Evolutionary conservation across 192 early-diverging fungal species (phyloP).

Genomic region (Chytriomyces sp.): DNA sequence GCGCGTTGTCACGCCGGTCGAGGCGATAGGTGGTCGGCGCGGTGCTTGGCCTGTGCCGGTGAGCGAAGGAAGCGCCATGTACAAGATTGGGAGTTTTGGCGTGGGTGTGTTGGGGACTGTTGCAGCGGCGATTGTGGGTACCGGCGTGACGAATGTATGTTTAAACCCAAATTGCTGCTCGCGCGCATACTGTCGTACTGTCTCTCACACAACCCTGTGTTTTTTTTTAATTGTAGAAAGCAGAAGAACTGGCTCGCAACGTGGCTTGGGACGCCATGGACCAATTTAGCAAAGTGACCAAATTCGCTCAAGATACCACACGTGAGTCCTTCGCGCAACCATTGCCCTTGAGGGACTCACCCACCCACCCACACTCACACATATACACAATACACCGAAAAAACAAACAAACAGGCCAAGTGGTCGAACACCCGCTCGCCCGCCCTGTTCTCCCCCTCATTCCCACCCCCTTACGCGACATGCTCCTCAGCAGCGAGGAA

Average conservation of each 20-base stretch:
- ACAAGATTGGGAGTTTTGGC: conserved; percentile 46
- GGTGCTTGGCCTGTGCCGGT: not conserved
- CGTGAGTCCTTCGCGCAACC: conserved; percentile 16
- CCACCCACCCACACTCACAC: not conserved
- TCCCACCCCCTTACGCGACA: conserved; percentile 42
- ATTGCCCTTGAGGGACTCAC: not conserved
- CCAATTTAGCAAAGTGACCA: conserved; percentile 50
- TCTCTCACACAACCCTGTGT: no score
- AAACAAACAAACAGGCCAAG: conserved; percentile 37
- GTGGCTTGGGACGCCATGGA: conserved; percentile 53
- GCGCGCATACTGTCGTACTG: no score
- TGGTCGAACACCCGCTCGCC: conserved; percentile 54
- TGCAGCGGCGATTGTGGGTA: conserved; percentile 40
- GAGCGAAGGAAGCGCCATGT: conserved; percentile 18
- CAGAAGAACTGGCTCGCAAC: conserved; percentile 39
- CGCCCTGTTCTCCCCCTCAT: conserved; percentile 53
- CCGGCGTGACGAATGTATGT: conserved; percentile 35
- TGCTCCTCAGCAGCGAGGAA: conserved; percentile 46
- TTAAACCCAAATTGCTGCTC: not conserved
- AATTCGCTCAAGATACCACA: conserved; percentile 44
- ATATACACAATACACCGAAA: not conserved
- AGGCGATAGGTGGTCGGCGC: not conserved
- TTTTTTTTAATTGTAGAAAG: conserved; percentile 39
- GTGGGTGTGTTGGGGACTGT: conserved; percentile 39
- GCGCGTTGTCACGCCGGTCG: not conserved